These are phyloP conservation scores for Brassica balearica DNA, from an alignment of 441 rosid genomes.

Conservation along the genomic window DNA sequence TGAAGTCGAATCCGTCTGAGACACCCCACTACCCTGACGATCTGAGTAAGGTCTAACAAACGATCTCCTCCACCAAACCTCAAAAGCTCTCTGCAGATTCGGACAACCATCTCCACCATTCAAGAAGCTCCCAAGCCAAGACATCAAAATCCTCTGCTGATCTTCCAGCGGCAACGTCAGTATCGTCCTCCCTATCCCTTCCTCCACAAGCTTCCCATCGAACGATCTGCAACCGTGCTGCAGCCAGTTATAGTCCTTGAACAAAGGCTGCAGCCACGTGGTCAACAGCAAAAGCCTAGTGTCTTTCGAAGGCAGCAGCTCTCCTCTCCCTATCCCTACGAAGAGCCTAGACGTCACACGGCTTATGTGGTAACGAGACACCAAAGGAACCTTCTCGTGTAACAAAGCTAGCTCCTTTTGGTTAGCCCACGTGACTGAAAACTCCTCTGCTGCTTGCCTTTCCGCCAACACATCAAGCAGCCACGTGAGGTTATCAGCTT, in stretches of 20 bases:
- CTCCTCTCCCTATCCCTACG: slow-evolving; percentile 93
- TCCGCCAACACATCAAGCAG: slow-evolving; percentile 84
- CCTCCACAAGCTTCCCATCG: slow-evolving; percentile 90
- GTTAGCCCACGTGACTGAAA: slow-evolving; percentile 77
- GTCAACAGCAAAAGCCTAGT: slow-evolving; percentile 68
- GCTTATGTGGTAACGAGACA: slow-evolving; percentile 85
- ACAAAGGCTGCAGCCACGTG: slow-evolving; percentile 92
- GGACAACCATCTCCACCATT: slow-evolving; percentile 93
- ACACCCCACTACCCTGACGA: slow-evolving; percentile 47
- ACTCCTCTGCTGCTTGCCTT: slow-evolving; percentile 85
- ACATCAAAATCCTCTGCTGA: slow-evolving; percentile 78
- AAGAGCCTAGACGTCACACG: slow-evolving; percentile 80
- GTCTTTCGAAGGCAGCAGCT: slow-evolving; percentile 84
- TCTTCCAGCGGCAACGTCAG: slow-evolving; percentile 90
- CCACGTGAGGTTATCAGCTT: slow-evolving; percentile 90
- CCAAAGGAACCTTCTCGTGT: slow-evolving; percentile 69
- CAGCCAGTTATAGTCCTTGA: slow-evolving; percentile 89
- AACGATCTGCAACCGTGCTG: slow-evolving; percentile 87
- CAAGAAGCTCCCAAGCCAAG: slow-evolving; percentile 85
- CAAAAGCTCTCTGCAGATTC: slow-evolving; percentile 88
- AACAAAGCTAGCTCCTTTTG: slow-evolving; percentile 74
- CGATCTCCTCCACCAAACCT: slow-evolving; percentile 99
- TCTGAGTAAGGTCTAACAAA: slow-evolving; percentile 79
- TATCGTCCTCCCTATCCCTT: slow-evolving; percentile 94
- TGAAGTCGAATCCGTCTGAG: slow-evolving; percentile 37